Percentiles rank a stretch among this genome's conserved stretches.
Conservation (phyloP, 139 green algal genomes). For the Ettlia oleoabundans region DNA sequence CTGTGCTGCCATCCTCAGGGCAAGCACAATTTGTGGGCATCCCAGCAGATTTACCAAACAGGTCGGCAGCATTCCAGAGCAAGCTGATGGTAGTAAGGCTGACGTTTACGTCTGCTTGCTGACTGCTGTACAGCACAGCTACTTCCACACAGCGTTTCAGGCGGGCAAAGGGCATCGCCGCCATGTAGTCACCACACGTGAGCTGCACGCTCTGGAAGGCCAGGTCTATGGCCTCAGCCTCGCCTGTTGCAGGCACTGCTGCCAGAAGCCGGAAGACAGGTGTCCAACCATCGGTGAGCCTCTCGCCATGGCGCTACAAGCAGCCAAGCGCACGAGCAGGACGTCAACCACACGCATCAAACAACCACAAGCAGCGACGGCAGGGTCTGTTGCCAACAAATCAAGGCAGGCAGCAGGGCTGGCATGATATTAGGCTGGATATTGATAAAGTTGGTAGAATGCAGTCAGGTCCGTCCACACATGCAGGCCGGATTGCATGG, state of each 20-base stretch:
- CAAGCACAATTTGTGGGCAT: background rate
- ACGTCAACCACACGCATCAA: background rate
- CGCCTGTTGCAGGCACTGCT: conserved; percentile 61
- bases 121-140: conserved; percentile 64
- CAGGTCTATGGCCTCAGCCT: conserved; percentile 58
- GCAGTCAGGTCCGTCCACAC: background rate
- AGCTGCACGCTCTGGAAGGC: conserved; percentile 82
- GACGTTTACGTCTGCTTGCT: conserved; percentile 88
- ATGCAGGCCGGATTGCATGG: background rate
- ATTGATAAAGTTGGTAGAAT: too few species aligned
- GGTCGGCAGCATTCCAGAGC: conserved; percentile 90
- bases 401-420: too few species aligned
- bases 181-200: conserved; percentile 74
- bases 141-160: conserved; percentile 68
- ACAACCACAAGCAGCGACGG: background rate
- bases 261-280: conserved; percentile 82
- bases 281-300: conserved; percentile 77
- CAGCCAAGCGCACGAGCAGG: background rate
- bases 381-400: too few species aligned
- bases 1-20: background rate
- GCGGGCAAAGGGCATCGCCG: conserved; percentile 54
- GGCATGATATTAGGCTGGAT: too few species aligned
- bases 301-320: conserved; percentile 76
- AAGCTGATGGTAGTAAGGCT: conserved; percentile 87
- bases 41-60: conserved; percentile 55